A percentile compares a stretch with the other conserved stretches of the same genome.
phyloP scores from a whole-genome alignment of 495 filamentous ascomycete genomes.

The Daldinia bambusicola region DNA sequence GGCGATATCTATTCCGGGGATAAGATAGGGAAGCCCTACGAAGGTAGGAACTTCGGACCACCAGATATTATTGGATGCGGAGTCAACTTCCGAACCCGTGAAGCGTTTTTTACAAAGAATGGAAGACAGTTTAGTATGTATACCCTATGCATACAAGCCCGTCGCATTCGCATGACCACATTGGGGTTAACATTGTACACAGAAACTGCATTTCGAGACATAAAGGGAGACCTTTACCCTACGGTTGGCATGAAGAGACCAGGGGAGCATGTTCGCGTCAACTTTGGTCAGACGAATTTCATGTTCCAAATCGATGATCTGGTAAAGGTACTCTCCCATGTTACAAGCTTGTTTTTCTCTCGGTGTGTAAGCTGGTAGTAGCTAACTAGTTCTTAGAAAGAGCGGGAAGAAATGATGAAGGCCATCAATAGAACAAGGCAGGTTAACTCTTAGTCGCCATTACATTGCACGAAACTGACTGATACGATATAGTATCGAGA shows the following conservation, averaged over 20 bases:
- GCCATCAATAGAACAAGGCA: constrained; percentile 55
- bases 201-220: constrained; percentile 85
- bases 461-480: constrained; percentile 26
- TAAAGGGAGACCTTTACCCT: constrained; percentile 80
- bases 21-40: constrained; percentile 76
- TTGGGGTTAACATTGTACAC: constrained; percentile 11
- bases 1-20: constrained; percentile 84
- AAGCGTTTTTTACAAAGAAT: constrained; percentile 96
- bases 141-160: constrained; percentile 29
- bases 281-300: constrained; percentile 93
- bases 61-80: constrained; percentile 93
- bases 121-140: constrained; percentile 75
- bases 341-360: not conserved
- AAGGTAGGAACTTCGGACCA: constrained; percentile 70
- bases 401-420: constrained; percentile 64
- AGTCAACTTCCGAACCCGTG: constrained; percentile 88
- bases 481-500: constrained; percentile 38
- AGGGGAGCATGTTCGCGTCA: constrained; percentile 82
- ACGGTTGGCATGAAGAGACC: constrained; percentile 94
- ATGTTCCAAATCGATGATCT: constrained; percentile 91
- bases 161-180: not conserved
- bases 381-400: constrained; percentile 60
- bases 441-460: not conserved
- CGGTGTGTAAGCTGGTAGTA: not conserved
- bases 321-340: constrained; percentile 70